Evolutionary conservation across 306 rosid genomes (phyloP).

Genomic region (Castanopsis chinensis): DNA sequence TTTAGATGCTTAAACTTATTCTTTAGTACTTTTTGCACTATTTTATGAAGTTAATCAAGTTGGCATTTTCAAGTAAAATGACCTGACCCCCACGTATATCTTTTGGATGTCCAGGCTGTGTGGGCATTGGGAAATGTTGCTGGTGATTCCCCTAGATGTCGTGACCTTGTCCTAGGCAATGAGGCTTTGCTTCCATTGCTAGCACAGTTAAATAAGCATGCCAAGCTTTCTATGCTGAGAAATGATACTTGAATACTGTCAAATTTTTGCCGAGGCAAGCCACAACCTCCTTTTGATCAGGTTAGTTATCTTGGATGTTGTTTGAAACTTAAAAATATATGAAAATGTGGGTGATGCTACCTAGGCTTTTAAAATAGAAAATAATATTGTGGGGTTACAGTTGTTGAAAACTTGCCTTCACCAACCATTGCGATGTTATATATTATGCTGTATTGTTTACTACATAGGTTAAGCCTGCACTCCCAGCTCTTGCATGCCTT

Average conservation of each 20-base stretch:
- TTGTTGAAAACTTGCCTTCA: not conserved
- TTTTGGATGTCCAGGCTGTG: slow-evolving; percentile 55
- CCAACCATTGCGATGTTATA: not conserved
- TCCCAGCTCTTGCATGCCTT: slow-evolving; percentile 82
- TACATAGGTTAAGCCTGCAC: slow-evolving; percentile 84
- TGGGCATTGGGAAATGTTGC: slow-evolving; percentile 98
- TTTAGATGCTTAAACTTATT: not conserved
- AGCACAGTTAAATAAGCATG: slow-evolving; percentile 75
- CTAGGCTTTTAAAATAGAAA: not conserved
- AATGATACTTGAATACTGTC: slow-evolving; percentile 95
- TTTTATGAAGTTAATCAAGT: not conserved
- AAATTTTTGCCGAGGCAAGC: slow-evolving; percentile 95
- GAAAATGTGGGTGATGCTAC: not conserved
- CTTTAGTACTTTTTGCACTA: not conserved
- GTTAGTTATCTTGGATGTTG: slow-evolving; percentile 34
- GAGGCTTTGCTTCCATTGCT: slow-evolving; percentile 81
- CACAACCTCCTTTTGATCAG: slow-evolving; percentile 92
- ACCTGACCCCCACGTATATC: not conserved
- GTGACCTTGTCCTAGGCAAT: slow-evolving; percentile 77
- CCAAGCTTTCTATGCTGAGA: slow-evolving; percentile 94
- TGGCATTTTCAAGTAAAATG: not conserved
- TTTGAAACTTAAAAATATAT: not conserved
- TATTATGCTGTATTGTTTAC: not conserved
- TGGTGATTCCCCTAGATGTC: slow-evolving; percentile 93
- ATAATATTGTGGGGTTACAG: not conserved